Base-by-base conservation (phyloP, 2,329 filamentous ascomycete species). In the Fusarium torulosum region DNA sequence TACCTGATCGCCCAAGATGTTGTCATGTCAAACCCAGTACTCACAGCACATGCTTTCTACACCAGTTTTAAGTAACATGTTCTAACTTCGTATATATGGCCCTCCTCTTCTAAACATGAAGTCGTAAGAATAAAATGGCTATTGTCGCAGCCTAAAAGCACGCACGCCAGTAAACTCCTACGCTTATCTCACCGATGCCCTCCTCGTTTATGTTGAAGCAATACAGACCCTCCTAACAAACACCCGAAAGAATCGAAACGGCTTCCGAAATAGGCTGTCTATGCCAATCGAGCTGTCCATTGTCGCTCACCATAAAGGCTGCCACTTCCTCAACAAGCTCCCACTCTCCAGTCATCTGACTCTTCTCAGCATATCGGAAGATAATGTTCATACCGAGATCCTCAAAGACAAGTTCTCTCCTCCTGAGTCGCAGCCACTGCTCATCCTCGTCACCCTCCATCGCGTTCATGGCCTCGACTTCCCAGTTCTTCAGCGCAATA, bases 401-500 rank as follows among this genome's bases (percentile, higher is more conserved):
- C 58, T 79, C 78, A 60, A 81, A 80, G 7, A 79, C 73, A 2
- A 80, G 60, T 53, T 82, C 79, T 23, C 80, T 69, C 27, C 78
- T 67, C 42, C 77, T 66, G 31, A 82, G 71, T n/a, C 76, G 74
- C 15, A 79, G 33, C 80, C 79, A 82, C 59, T 80, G 79, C n/a
- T 77, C 74, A 11, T 75, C 51, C 15, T 77, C 73, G 11, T 67
- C 63, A 3, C 76, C 80, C 17, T 79, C 78, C 13, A 49, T 57
- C 4, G 67, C 68, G 49, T 77, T 77, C 25, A 74, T 70, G 1
- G 50, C 27, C 68, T 83, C 81, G 1, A 79, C 67, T 38, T 77
- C 75, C 2, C 74, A 69, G 64, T 81, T 81, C 49, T 76, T 76
- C 3, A 79, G 58, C 2, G 77, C 78, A 46, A 83, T 79, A 6